Evolutionary conservation across 2,329 filamentous ascomycete genomes (phyloP).

Genomic region (Trichoderma polysporum): DNA sequence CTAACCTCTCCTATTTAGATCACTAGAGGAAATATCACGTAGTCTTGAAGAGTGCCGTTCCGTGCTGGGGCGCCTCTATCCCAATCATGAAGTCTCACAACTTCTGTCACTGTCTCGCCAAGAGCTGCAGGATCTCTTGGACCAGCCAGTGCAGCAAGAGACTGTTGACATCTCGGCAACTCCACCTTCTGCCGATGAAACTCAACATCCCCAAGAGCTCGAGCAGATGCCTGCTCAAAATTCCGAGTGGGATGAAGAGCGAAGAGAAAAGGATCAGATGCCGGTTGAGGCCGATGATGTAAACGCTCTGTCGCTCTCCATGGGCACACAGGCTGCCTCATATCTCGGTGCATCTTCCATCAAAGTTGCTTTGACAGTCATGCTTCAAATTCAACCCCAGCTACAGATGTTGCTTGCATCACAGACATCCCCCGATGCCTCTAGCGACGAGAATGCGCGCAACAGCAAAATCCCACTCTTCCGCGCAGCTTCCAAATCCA

Average conservation of each 20-base stretch:
- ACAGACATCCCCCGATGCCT: background rate
- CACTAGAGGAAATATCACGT: conserved; percentile 63
- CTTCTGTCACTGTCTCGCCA: conserved; percentile 56
- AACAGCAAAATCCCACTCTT: background rate
- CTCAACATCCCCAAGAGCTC: conserved; percentile 53
- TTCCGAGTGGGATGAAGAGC: conserved; percentile 66
- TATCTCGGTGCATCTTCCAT: conserved; percentile 66
- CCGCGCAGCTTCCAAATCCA: background rate
- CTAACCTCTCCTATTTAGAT: conserved; percentile 37
- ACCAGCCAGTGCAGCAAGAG: conserved; percentile 47
- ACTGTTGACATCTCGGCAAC: conserved; percentile 32
- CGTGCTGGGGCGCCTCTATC: conserved; percentile 62
- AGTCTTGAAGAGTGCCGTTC: conserved; percentile 64
- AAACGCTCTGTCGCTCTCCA: conserved; percentile 57
- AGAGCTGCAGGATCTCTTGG: conserved; percentile 58
- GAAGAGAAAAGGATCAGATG: conserved; percentile 53
- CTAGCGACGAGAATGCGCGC: background rate
- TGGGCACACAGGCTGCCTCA: conserved; percentile 53
- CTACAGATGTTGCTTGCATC: conserved; percentile 28
- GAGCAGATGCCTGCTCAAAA: conserved; percentile 69
- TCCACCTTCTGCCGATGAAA: background rate
- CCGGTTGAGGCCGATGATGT: conserved; percentile 60
- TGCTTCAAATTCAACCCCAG: conserved; percentile 40
- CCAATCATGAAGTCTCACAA: conserved; percentile 53
- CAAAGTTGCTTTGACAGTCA: conserved; percentile 60